Evolutionary conservation across 495 filamentous ascomycete species (phyloP).

Genomic region (Trichoderma asperelloides): DNA sequence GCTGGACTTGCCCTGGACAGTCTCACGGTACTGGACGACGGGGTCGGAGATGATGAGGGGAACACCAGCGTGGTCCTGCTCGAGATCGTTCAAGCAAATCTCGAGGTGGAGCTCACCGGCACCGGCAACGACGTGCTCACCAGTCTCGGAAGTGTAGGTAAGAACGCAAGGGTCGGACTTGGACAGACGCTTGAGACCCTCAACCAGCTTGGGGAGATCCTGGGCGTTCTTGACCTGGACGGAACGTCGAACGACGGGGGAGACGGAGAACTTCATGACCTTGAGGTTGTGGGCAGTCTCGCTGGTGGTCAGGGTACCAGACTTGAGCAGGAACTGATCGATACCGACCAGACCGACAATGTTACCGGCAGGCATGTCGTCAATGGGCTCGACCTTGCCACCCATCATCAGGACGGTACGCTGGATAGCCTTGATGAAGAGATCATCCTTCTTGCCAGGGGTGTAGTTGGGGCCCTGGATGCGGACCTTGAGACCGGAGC

Average conservation of each 20-base stretch:
- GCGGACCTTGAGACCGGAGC: constrained; percentile 97
- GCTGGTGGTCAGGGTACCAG: constrained; percentile 93
- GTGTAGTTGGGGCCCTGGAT: constrained; percentile 99
- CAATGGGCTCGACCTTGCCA: constrained; percentile 96
- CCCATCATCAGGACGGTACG: constrained; percentile 99
- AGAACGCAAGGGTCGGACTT: constrained; percentile 99
- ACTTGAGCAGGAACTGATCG: constrained; percentile 99
- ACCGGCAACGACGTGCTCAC: constrained; percentile 98
- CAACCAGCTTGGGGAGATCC: constrained; percentile 98
- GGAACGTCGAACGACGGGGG: constrained; percentile 95
- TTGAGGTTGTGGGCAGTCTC: constrained; percentile 99
- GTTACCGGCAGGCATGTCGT: constrained; percentile 98
- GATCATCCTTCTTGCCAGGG: constrained; percentile 95
- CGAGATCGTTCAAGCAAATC: constrained; percentile 99
- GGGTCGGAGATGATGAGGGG: constrained; percentile 94
- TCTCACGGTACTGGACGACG: constrained; percentile 97
- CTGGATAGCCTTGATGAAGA: constrained; percentile 99
- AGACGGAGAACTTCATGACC: constrained; percentile 99
- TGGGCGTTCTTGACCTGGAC: constrained; percentile 99
- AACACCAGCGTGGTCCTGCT: constrained; percentile 98
- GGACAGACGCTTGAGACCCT: constrained; percentile 99
- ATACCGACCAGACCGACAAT: constrained; percentile 98
- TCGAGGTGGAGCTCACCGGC: constrained; percentile 98
- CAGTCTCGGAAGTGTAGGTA: constrained; percentile 76
- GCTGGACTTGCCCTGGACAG: constrained; percentile 68